Percentiles rank a stretch among this genome's conserved stretches.
Evolutionary conservation across 306 rosid genomes (phyloP).

Genomic region (Castanea sativa): DNA sequence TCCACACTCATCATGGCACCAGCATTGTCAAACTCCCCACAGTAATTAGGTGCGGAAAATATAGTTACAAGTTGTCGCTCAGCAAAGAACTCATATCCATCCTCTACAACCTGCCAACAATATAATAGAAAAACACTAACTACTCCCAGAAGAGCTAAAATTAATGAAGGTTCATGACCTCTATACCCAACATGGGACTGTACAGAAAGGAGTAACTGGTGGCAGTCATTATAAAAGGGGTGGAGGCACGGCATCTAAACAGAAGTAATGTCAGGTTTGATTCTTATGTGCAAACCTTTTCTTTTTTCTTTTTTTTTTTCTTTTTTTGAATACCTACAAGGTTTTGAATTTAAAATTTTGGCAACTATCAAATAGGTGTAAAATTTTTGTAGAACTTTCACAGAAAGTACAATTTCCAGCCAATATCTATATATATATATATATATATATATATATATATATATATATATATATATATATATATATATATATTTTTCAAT

Average conservation of each 20-base stretch:
- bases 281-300: no score
- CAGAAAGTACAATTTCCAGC: slow-evolving; percentile 2
- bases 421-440: no score
- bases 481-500: no score
- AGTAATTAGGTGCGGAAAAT: slow-evolving; percentile 96
- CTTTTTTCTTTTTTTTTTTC: no score
- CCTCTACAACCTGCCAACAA: slow-evolving; percentile 80
- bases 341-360: background rate
- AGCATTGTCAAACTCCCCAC: slow-evolving; percentile 94
- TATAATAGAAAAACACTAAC: slow-evolving; percentile 9
- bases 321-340: background rate
- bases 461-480: no score
- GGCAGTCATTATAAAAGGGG: slow-evolving; percentile 5
- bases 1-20: slow-evolving; percentile 99
- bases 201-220: slow-evolving; percentile 6
- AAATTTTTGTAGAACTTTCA: background rate
- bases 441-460: no score
- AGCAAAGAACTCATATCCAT: slow-evolving; percentile 91
- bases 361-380: background rate
- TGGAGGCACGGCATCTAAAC: slow-evolving; percentile 6
- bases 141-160: slow-evolving; percentile 8
- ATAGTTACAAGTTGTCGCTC: slow-evolving; percentile 83
- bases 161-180: slow-evolving; percentile 3
- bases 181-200: slow-evolving; percentile 11
- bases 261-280: background rate